phyloP scores from a whole-genome alignment of 2,329 filamentous ascomycete species.

The Arthrobotrys sphaeroides region DNA sequence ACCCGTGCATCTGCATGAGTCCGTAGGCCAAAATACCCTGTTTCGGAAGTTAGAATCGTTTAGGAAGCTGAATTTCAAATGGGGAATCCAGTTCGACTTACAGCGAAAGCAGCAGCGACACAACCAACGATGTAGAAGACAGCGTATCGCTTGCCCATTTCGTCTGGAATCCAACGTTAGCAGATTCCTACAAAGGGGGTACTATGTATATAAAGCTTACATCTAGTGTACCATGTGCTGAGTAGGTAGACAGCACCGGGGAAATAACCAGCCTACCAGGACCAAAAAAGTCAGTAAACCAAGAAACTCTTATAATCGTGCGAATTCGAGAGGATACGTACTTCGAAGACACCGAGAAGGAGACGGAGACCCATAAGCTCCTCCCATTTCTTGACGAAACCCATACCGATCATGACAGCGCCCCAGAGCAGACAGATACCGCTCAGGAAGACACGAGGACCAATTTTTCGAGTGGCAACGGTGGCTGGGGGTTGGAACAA shows the following conservation, averaged over 20 bases:
- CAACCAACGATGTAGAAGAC: conserved; percentile 66
- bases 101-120: conserved; percentile 64
- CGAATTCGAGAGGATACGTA: conserved; percentile 1
- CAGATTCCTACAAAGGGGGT: background rate
- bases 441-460: conserved; percentile 69
- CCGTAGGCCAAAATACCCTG: conserved; percentile 76
- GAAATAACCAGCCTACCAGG: conserved; percentile 70
- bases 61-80: conserved; percentile 65
- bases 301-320: too few species aligned
- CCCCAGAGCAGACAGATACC: conserved; percentile 70
- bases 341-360: conserved; percentile 71
- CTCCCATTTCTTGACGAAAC: conserved; percentile 68
- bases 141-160: conserved; percentile 59
- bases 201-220: conserved; percentile 61
- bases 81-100: conserved; percentile 60
- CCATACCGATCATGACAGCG: conserved; percentile 71
- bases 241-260: conserved; percentile 76
- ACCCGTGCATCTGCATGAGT: conserved; percentile 64
- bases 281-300: background rate
- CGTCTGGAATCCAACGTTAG: conserved; percentile 36
- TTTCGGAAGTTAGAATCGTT: conserved; percentile 72
- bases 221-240: conserved; percentile 77
- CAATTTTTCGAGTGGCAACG: conserved; percentile 73
- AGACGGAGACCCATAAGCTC: conserved; percentile 68
- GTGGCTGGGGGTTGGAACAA: conserved; percentile 77